Base-by-base conservation (phyloP, 768 basidiomycete species). In the Hericium alpestre region DNA sequence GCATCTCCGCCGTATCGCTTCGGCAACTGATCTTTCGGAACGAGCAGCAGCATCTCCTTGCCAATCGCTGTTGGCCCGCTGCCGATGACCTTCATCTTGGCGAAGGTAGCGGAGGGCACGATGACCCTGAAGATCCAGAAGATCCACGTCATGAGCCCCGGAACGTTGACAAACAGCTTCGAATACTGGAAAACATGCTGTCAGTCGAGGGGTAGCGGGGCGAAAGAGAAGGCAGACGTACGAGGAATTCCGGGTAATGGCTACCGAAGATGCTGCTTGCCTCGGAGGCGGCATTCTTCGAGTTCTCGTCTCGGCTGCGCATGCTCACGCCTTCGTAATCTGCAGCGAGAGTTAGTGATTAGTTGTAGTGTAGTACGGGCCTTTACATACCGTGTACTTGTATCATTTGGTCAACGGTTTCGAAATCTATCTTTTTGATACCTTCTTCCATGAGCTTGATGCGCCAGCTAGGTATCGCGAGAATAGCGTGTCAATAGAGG, bases 141-240 rank as follows among this genome's bases (percentile, higher is more conserved):
- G 58, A 92, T 77, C 88, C 89, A 91, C 41, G 82, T 79, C 62
- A 90, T 74, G 57, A 87, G 64, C 2, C 79, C 78, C 0, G 90
- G 90, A 12, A 92, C 87, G 63, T 88, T 89, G 65, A 92, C 75
- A 65, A 92, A 91, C 72, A 84, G 87, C 67, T 91, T 91, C 66
- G 77, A 78, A 64, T 79, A 76, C 85, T 87, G 60, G 20, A 13
- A 5, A 9, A 25, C 16, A 12, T 23, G 47, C 37, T 53, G 32
- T 18, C 8, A 23, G 22, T 10, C 3, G 38, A 25, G 22, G 18
- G 27, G 18, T 20, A 16, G 49, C 20, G n/a, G 20, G 6, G n/a
- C 11, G 38, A 51, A 23, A 16, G 49, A 51, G 23, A 23, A 22
- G 38, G 23, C 37, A 2, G 25, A 70, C 78, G 54, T 46, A 86